Conservation (phyloP, 257 asterid genomes). For the Verbascum thapsus region DNA sequence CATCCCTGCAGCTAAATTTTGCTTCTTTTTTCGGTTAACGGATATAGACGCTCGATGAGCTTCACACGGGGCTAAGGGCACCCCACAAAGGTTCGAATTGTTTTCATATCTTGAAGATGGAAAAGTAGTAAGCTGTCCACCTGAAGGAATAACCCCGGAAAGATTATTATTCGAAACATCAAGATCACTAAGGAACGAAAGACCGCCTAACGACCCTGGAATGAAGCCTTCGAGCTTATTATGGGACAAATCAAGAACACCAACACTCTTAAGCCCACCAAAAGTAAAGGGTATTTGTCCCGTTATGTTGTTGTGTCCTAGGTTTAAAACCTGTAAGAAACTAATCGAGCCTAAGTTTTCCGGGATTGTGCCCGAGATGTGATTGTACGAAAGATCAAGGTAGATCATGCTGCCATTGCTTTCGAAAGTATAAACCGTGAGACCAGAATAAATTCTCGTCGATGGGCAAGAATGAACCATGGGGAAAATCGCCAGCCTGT, state of each 20-base stretch:
- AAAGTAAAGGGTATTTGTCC: slow-evolving; percentile 73
- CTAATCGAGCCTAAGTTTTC: slow-evolving; percentile 66
- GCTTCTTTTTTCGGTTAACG: slow-evolving; percentile 37
- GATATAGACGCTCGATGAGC: slow-evolving; percentile 33
- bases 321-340: slow-evolving; percentile 71
- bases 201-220: slow-evolving; percentile 76
- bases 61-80: slow-evolving; percentile 72
- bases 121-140: slow-evolving; percentile 89
- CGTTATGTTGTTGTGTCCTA: slow-evolving; percentile 72
- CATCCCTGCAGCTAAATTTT: slow-evolving; percentile 67
- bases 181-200: slow-evolving; percentile 80
- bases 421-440: slow-evolving; percentile 66
- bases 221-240: slow-evolving; percentile 66
- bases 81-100: slow-evolving; percentile 89
- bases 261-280: slow-evolving; percentile 72
- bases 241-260: slow-evolving; percentile 87
- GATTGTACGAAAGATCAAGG: slow-evolving; percentile 86
- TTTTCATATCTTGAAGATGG: slow-evolving; percentile 76
- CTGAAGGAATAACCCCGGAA: slow-evolving; percentile 68
- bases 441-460: slow-evolving; percentile 76
- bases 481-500: slow-evolving; percentile 58
- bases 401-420: slow-evolving; percentile 85
- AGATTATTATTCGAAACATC: slow-evolving; percentile 91
- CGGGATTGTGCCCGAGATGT: slow-evolving; percentile 67
- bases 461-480: slow-evolving; percentile 85